Percentiles rank a stretch among this genome's conserved stretches.
These are phyloP conservation scores for Chaetomium fimeti DNA, from an alignment of 495 filamentous ascomycete genomes.

Conservation along the genomic window DNA sequence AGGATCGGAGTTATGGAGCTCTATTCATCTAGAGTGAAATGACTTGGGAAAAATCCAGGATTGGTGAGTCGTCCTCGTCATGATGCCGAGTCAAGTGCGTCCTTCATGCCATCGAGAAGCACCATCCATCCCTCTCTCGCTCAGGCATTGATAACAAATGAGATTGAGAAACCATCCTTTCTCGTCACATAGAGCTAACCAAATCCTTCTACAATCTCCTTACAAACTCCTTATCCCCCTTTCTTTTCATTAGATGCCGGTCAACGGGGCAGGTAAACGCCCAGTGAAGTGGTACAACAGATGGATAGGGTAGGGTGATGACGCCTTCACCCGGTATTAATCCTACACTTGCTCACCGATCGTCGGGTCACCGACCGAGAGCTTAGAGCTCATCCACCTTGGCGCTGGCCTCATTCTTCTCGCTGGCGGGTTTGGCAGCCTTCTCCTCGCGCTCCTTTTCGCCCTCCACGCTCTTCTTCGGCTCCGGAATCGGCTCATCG, in stretches of 20 bases:
- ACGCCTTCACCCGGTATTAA: background rate
- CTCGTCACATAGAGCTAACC: background rate
- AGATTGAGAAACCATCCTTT: constrained; percentile 6
- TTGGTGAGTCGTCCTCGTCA: background rate
- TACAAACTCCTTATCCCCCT: background rate
- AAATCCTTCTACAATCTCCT: constrained; percentile 3
- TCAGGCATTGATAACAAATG: background rate
- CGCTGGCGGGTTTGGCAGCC: constrained; percentile 70
- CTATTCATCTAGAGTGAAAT: background rate
- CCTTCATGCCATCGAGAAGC: background rate
- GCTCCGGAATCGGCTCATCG: constrained; percentile 47
- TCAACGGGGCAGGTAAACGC: background rate
- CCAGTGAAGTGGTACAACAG: constrained; percentile 4
- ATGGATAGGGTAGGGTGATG: background rate
- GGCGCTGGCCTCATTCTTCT: constrained; percentile 64
- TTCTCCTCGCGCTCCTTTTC: constrained; percentile 56
- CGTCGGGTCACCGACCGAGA: background rate
- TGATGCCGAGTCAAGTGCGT: background rate
- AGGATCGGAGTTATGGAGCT: background rate
- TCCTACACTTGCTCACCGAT: constrained; percentile 4
- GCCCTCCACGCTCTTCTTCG: constrained; percentile 62
- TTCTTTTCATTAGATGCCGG: constrained; percentile 2
- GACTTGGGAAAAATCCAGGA: constrained; percentile 13
- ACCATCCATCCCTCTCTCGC: background rate
- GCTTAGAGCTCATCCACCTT: constrained; percentile 21